phyloP scores from a whole-genome alignment of 768 basidiomycete species.

The Boletus reticuloceps region DNA sequence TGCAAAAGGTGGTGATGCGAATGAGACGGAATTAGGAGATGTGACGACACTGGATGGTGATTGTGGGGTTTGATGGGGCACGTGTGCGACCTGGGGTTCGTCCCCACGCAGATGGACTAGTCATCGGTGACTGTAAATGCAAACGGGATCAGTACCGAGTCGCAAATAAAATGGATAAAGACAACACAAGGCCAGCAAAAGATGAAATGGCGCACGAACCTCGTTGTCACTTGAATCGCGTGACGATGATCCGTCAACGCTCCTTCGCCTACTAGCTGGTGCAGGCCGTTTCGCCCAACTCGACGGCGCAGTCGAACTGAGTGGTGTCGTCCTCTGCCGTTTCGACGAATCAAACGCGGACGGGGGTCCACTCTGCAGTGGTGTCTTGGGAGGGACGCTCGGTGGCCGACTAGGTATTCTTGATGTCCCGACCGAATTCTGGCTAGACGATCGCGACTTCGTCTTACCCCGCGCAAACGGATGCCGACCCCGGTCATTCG shows the following conservation, averaged over 20 bases:
- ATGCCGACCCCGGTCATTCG: constrained; percentile 40
- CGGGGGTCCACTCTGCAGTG: constrained; percentile 34
- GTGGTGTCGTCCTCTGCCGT: constrained; percentile 69
- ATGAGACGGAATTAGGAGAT: constrained; percentile 42
- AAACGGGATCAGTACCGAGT: constrained; percentile 9
- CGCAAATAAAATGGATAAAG: not conserved
- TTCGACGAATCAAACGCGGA: constrained; percentile 71
- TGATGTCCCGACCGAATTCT: constrained; percentile 47
- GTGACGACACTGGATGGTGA: constrained; percentile 30
- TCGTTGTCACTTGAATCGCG: constrained; percentile 66
- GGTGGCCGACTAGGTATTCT: constrained; percentile 48
- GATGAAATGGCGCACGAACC: constrained; percentile 38
- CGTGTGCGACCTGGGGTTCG: constrained; percentile 50
- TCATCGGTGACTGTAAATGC: constrained; percentile 30
- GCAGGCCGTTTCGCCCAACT: constrained; percentile 72
- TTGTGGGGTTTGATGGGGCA: constrained; percentile 69
- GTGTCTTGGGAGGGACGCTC: constrained; percentile 57
- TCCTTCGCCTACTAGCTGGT: constrained; percentile 67
- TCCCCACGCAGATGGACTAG: constrained; percentile 44
- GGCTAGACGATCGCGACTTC: constrained; percentile 57
- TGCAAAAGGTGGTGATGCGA: constrained; percentile 45
- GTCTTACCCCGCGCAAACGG: constrained; percentile 21
- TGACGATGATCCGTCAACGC: constrained; percentile 57
- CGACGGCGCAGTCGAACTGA: constrained; percentile 59
- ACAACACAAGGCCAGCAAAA: not conserved